Evolutionary conservation across 1,139 yeast genomes (phyloP).

Genomic region (Kodamaea derodonti): DNA sequence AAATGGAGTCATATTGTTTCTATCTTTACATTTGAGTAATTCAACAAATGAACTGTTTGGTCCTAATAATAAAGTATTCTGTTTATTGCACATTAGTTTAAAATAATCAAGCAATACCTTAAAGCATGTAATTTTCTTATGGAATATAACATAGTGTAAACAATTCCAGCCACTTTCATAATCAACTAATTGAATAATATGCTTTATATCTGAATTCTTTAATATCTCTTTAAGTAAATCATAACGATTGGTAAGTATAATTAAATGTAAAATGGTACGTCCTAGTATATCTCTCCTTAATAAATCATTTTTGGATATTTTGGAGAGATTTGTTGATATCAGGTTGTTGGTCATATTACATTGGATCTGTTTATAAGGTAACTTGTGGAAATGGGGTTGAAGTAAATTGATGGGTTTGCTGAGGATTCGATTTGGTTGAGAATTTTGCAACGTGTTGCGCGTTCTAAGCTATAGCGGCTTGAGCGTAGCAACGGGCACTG

Average conservation of each 20-base stretch:
- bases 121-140: constrained; percentile 58
- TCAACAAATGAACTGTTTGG: constrained; percentile 27
- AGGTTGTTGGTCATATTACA: too few relatives aligned
- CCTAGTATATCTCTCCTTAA: constrained; percentile 68
- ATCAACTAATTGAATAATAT: constrained; percentile 47
- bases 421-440: too few relatives aligned
- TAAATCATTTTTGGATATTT: constrained; percentile 40
- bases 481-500: too few relatives aligned
- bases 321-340: constrained; percentile 15
- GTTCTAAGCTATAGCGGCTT: too few relatives aligned
- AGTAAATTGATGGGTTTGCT: too few relatives aligned
- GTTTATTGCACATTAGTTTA: constrained; percentile 11
- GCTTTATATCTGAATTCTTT: constrained; percentile 38
- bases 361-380: too few relatives aligned
- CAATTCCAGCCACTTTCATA: constrained; percentile 83
- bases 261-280: constrained; percentile 59
- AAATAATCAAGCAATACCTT: constrained; percentile 42
- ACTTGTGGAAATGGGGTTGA: too few relatives aligned
- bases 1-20: constrained; percentile 62
- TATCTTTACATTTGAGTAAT: constrained; percentile 56
- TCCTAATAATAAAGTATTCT: constrained; percentile 14
- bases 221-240: constrained; percentile 46
- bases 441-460: too few relatives aligned
- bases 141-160: constrained; percentile 62
- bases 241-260: constrained; percentile 49